Evolutionary conservation across 192 early-diverging fungal genomes (phyloP).

Genomic region (Backusella morwellensis): DNA sequence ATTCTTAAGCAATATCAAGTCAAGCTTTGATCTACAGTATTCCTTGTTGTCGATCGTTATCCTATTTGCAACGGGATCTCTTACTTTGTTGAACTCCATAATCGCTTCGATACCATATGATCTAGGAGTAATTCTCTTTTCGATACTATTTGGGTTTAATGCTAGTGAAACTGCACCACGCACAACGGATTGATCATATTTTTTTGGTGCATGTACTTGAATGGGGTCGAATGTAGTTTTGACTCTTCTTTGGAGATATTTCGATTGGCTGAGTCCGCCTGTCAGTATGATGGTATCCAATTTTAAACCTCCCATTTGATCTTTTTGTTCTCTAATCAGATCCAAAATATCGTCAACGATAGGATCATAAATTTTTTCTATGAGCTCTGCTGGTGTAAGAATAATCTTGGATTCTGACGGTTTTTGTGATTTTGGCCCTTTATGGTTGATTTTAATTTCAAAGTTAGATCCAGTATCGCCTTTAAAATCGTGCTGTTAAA

Average conservation of each 20-base stretch:
- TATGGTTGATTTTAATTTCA: not conserved
- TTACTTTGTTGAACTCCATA: not conserved
- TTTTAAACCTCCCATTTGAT: slow-evolving; percentile 25
- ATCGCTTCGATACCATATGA: slow-evolving; percentile 3
- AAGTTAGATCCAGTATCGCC: not conserved
- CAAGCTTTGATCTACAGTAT: not conserved
- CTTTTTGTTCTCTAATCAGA: slow-evolving; percentile 43
- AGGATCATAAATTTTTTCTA: slow-evolving; percentile 44
- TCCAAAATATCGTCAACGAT: slow-evolving; percentile 43
- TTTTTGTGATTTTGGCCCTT: not conserved
- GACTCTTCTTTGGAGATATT: slow-evolving; percentile 45
- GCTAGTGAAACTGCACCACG: slow-evolving; percentile 49
- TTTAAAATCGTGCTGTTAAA: not conserved
- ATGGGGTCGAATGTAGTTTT: slow-evolving; percentile 32
- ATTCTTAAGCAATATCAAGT: not conserved
- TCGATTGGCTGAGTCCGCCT: slow-evolving; percentile 53
- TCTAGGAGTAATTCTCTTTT: not conserved
- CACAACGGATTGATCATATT: slow-evolving; percentile 45
- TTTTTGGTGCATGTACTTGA: slow-evolving; percentile 33
- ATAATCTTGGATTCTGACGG: not conserved
- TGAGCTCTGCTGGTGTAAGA: slow-evolving; percentile 41
- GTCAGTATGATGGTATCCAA: slow-evolving; percentile 45
- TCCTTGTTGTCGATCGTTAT: not conserved
- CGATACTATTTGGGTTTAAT: slow-evolving; percentile 27
- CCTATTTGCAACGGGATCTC: not conserved